These are phyloP conservation scores for Stachybotrys echinatus DNA, from an alignment of 2,329 filamentous ascomycete species.

Conservation along the genomic window DNA sequence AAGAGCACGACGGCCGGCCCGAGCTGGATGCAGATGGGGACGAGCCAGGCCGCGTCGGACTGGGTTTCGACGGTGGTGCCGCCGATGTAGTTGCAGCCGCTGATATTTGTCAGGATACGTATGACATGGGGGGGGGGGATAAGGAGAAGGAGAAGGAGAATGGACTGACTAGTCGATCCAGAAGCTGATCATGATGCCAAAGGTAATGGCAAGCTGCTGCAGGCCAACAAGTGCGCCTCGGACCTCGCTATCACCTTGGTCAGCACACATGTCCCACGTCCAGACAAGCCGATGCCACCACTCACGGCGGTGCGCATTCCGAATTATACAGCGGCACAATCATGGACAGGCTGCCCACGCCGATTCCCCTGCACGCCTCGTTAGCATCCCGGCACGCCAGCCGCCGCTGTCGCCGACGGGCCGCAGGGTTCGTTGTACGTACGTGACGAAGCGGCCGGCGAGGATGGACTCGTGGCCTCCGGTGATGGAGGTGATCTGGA, in stretches of 20 bases:
- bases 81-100: conserved; percentile 61
- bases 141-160: too few relatives aligned
- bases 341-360: conserved; percentile 63
- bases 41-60: conserved; percentile 65
- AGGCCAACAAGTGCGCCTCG: conserved; percentile 38
- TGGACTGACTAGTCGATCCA: conserved; percentile 53
- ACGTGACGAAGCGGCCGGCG: conserved; percentile 66
- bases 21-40: conserved; percentile 68
- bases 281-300: not conserved
- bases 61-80: conserved; percentile 43
- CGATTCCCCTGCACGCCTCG: conserved; percentile 44
- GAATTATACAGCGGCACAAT: conserved; percentile 55
- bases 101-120: conserved; percentile 7
- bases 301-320: conserved; percentile 36
- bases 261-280: not conserved
- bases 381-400: not conserved
- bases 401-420: not conserved
- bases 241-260: conserved; percentile 19
- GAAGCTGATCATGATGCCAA: conserved; percentile 60
- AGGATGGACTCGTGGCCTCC: conserved; percentile 57
- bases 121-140: not conserved
- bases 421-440: conserved; percentile 10
- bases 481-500: conserved; percentile 58
- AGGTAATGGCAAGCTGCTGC: conserved; percentile 50
- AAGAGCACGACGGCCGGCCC: conserved; percentile 61